Evolutionary conservation across 2,329 filamentous ascomycete species (phyloP), one percentile per base, ranked within the genome.

Genomic region (Aspergillus alliaceus): DNA sequence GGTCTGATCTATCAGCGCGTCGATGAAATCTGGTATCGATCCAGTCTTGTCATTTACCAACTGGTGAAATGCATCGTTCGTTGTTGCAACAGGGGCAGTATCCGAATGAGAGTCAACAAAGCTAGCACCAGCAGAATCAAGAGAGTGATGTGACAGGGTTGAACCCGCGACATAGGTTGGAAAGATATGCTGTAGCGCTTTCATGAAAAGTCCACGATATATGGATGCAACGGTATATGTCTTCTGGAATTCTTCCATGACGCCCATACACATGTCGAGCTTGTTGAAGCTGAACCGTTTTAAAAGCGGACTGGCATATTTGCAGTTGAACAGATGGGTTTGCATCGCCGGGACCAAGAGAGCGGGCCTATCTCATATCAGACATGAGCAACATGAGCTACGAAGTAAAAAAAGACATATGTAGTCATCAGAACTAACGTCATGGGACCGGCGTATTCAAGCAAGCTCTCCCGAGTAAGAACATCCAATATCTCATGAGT

Each of bases 341-440:
- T 73, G 70, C 70, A 73, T 73, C 4, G 68, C 70, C 2, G 70
- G 69, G 18, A 73, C 65, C 15, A 73, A 53, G 3, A 69, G 62
- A 1, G 67, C 64, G 3, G 66, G 64, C 12, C 66, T 69, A 34
- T 51, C 24, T 20, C 20, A 20, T 3, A 12, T 39, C 6, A 39
- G 35, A 39, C 20, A 9, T 18, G 3, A 20, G 9, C 14, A 2
- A 0, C 6, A 11, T 39, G 9, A 4, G 2, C 4, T 8, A 11
- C 9, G 15, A 14, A 2, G 14, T 8, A n/a, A 1, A 37, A n/a
- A 27, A 9, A 11, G 5, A 42, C n/a, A n/a, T n/a, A n/a, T n/a
- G n/a, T 32, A 12, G 39, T 42, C 27, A 18, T 37, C n/a, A 51
- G 49, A 34, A 59, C 66, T 56, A 53, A 69, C 67, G 66, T 69